Evolutionary conservation across 2,329 filamentous ascomycete species (phyloP), one percentile per base, ranked within the genome.

Genomic region (Canariomyces notabilis): DNA sequence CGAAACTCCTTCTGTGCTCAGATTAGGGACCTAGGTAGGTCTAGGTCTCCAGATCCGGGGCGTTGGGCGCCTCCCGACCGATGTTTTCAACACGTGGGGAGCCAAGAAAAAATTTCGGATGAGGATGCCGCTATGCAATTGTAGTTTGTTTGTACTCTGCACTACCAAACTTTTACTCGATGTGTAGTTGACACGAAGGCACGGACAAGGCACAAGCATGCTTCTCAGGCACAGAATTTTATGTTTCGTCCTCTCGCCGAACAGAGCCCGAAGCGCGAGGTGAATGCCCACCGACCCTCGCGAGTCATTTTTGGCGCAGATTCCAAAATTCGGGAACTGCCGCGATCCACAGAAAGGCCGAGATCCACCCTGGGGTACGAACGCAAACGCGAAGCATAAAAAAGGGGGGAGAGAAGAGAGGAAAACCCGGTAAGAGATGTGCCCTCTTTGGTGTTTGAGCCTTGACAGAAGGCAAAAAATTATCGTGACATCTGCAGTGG

Each of bases 311-410:
- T 35, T 36, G 33, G 18, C 34, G 21, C 23, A 35, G 20, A 32
- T 37, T 48, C 47, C 23, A 50, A 37, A 44, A 40, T 19, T 15
- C 40, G 37, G 51, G 29, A 46, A 46, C 4, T 54, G 44, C 49
- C 49, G 49, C 32, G 51, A 43, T 40, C 51, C 51, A 52, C 51
- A 54, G 51, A 54, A 54, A 38, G 41, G 48, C 51, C 51, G 51
- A 54, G 46, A 48, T 49, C 44, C 44, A 37, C 48, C 43, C 36
- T 35, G 15, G n/a, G n/a, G n/a, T 31, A 26, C 14, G 7, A 29
- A 12, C 9, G 8, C 14, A 12, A 29, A 12, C 16, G 42, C 32
- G 23, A n/a, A 18, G 16, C 31, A 26, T 16, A 26, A 42, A 19
- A 29, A 33, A 14, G 31, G 34, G 5, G 20, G 6, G n/a, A 42